A percentile compares a stretch with the other conserved stretches of the same genome.
Evolutionary conservation across 2,329 filamentous ascomycete species (phyloP).

Genomic region (Teratosphaeria zuluensis): DNA sequence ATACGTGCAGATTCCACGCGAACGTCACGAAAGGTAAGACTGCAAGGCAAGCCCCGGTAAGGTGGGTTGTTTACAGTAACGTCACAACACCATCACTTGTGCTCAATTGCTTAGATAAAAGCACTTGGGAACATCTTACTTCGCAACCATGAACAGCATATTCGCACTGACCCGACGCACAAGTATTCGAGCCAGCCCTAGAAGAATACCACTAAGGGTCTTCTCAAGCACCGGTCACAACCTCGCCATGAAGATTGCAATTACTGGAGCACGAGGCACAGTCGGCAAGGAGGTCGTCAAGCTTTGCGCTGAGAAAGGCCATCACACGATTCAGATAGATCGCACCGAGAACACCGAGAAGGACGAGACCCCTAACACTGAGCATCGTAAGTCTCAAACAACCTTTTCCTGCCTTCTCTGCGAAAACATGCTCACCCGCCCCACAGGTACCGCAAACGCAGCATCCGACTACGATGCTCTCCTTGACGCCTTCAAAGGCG

Average conservation of each 20-base stretch:
- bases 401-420: too few relatives aligned
- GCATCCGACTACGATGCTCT: conserved; percentile 20
- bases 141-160: not conserved
- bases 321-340: conserved; percentile 28
- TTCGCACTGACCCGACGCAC: not conserved
- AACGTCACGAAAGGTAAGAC: not conserved
- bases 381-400: conserved; percentile 27
- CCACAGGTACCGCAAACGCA: conserved; percentile 7
- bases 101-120: not conserved
- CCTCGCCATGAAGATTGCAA: conserved; percentile 24
- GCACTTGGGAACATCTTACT: too few relatives aligned
- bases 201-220: not conserved
- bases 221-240: not conserved
- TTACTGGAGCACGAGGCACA: conserved; percentile 29
- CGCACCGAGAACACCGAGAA: conserved; percentile 13
- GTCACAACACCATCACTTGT: not conserved
- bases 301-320: conserved; percentile 23
- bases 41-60: not conserved
- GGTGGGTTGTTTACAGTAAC: not conserved
- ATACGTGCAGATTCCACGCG: not conserved
- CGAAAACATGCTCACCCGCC: not conserved
- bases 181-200: not conserved
- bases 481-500: conserved; percentile 25
- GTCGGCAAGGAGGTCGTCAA: conserved; percentile 24
- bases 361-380: conserved; percentile 17